These are phyloP conservation scores for Dioszegia hungarica DNA, from an alignment of 768 basidiomycete genomes.

Conservation along the genomic window DNA sequence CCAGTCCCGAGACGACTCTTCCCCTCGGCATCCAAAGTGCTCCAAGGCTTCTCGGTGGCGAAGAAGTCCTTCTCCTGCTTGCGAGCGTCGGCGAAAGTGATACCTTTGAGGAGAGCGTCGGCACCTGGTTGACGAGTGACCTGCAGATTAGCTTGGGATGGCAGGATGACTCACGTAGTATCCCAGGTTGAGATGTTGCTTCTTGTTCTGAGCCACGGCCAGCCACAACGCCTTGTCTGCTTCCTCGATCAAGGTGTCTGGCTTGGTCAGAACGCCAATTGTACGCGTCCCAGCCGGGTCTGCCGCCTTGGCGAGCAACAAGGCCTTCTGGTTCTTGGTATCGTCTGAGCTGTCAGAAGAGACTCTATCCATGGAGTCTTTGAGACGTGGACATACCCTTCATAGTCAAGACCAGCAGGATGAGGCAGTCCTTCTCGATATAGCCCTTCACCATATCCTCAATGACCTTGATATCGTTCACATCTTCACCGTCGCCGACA, in stretches of 20 bases:
- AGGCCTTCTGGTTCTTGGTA: conserved; percentile 62
- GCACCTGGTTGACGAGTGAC: conserved; percentile 21
- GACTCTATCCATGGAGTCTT: background rate
- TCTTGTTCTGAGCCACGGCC: conserved; percentile 10
- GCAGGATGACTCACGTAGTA: conserved; percentile 52
- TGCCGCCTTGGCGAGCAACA: conserved; percentile 55
- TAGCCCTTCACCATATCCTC: conserved; percentile 54
- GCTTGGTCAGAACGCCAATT: conserved; percentile 71
- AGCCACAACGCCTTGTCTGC: conserved; percentile 42
- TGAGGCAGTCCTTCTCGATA: conserved; percentile 57
- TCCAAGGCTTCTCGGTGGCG: background rate
- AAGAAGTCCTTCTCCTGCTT: conserved; percentile 2
- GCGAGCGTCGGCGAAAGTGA: conserved; percentile 1
- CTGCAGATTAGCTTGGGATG: conserved; percentile 48
- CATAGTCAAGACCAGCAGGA: conserved; percentile 65
- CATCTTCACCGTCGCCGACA: conserved; percentile 47
- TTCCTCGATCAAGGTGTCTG: conserved; percentile 57
- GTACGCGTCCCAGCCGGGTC: conserved; percentile 60
- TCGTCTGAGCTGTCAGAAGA: conserved; percentile 54
- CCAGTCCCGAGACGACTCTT: conserved; percentile 2
- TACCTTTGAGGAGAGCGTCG: background rate
- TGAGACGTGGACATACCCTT: conserved; percentile 51
- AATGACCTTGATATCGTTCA: conserved; percentile 54
- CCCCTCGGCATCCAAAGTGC: background rate
- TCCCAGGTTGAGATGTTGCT: conserved; percentile 6